Percentiles rank a stretch among this genome's conserved stretches.
These are phyloP conservation scores for Acacia melanoxylon DNA, from an alignment of 306 rosid species.

Conservation along the genomic window DNA sequence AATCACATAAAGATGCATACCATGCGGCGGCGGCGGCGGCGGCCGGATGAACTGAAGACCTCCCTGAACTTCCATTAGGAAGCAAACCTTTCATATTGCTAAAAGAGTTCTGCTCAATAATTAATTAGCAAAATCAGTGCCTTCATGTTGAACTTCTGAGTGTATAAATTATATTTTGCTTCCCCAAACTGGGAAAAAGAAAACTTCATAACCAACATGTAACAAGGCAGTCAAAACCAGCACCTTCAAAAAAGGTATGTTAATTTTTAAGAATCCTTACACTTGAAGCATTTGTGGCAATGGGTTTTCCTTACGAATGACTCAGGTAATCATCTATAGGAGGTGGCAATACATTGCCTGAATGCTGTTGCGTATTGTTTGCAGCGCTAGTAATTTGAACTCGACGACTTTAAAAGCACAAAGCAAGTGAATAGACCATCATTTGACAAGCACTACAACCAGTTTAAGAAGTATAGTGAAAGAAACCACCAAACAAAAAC, in stretches of 20 bases:
- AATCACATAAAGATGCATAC: constrained; percentile 41
- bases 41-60: constrained; percentile 56
- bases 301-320: constrained; percentile 57
- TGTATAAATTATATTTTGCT: constrained; percentile 13
- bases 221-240: not conserved
- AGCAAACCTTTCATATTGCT: constrained; percentile 56
- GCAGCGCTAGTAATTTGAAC: constrained; percentile 82
- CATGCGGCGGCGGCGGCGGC: constrained; percentile 62
- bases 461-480: too few species aligned
- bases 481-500: too few species aligned
- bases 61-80: constrained; percentile 67
- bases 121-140: constrained; percentile 15
- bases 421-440: too few species aligned
- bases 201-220: not conserved
- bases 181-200: not conserved
- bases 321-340: constrained; percentile 66
- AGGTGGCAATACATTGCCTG: constrained; percentile 80
- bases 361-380: constrained; percentile 64
- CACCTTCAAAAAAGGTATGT: not conserved
- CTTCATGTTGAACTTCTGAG: not conserved
- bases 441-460: too few species aligned
- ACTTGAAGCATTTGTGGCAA: constrained; percentile 52
- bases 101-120: constrained; percentile 55
- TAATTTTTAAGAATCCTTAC: constrained; percentile 45
- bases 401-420: constrained; percentile 62